Conservation (phyloP, 148 eudicot genomes). For the Simmondsia chinensis region DNA sequence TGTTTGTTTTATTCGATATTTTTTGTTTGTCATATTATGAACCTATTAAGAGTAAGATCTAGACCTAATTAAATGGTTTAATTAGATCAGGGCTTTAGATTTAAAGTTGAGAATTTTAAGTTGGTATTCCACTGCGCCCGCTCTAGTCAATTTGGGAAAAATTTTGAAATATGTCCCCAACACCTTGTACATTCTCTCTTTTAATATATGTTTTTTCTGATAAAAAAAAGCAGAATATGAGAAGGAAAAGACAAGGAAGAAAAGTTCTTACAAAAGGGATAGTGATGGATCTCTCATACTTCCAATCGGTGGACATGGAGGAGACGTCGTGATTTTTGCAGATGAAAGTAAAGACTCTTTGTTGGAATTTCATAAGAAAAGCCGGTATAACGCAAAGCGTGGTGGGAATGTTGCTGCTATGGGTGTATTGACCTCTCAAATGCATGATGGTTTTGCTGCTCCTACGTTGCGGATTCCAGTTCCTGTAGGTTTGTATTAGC, state of each 20-base stretch:
- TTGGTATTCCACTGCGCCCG: no score
- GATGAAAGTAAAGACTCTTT: slow-evolving; percentile 76
- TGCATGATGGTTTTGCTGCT: slow-evolving; percentile 58
- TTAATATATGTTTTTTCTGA: no score
- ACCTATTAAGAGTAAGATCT: no score
- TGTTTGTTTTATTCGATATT: no score
- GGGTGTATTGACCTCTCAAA: slow-evolving; percentile 65
- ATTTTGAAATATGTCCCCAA: no score
- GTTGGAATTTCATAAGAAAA: slow-evolving; percentile 77
- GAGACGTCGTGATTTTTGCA: slow-evolving; percentile 82
- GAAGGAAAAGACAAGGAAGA: slow-evolving; percentile 39
- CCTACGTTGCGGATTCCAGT: slow-evolving; percentile 82
- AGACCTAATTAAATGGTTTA: no score
- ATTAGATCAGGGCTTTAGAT: no score
- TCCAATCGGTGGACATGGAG: slow-evolving; percentile 91
- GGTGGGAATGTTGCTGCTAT: slow-evolving; percentile 89
- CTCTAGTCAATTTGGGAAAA: no score
- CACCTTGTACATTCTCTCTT: no score
- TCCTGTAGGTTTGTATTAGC: slow-evolving; percentile 64
- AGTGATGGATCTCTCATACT: slow-evolving; percentile 90
- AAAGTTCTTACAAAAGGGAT: slow-evolving; percentile 63
- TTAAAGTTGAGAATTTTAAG: no score
- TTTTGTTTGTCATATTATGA: no score
- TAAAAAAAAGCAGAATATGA: no score
- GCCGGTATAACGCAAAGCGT: slow-evolving; percentile 70